phyloP scores from a whole-genome alignment of 169 alveolate genomes.

The Eimeria maxima region DNA sequence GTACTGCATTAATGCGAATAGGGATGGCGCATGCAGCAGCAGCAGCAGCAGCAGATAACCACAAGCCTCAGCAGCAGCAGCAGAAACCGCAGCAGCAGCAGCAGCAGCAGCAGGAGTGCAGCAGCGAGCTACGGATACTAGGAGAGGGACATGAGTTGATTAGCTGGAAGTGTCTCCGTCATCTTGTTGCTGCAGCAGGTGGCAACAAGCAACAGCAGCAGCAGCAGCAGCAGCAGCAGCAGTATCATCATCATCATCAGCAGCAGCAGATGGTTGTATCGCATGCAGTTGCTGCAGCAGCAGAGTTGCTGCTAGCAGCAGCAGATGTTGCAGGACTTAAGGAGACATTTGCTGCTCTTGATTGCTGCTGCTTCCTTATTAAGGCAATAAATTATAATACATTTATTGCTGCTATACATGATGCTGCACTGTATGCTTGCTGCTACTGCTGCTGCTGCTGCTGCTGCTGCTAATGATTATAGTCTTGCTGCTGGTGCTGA shows the following conservation, averaged over 20 bases:
- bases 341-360: conserved; percentile 25
- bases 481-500: neutral
- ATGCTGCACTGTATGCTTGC: conserved; percentile 48
- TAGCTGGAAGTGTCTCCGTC: conserved; percentile 27
- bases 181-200: conserved; percentile 2
- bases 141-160: neutral
- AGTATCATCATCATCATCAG: neutral
- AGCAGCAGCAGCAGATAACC: neutral
- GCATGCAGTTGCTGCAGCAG: conserved; percentile 61
- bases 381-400: neutral
- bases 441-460: neutral
- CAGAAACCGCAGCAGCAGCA: conserved; percentile 10
- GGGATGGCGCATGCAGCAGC: conserved; percentile 40
- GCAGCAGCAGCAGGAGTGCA: conserved; percentile 4
- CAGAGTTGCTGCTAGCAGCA: conserved; percentile 27
- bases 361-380: conserved; percentile 21
- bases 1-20: conserved; percentile 36
- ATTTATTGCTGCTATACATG: conserved; percentile 16
- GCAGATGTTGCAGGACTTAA: conserved; percentile 21
- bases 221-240: neutral
- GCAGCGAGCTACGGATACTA: neutral
- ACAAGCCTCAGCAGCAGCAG: conserved; percentile 24
- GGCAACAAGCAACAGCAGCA: neutral
- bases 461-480: neutral
- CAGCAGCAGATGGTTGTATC: neutral